Base-by-base conservation (phyloP, 768 basidiomycete genomes). In the Macrolepiota fuliginosa region DNA sequence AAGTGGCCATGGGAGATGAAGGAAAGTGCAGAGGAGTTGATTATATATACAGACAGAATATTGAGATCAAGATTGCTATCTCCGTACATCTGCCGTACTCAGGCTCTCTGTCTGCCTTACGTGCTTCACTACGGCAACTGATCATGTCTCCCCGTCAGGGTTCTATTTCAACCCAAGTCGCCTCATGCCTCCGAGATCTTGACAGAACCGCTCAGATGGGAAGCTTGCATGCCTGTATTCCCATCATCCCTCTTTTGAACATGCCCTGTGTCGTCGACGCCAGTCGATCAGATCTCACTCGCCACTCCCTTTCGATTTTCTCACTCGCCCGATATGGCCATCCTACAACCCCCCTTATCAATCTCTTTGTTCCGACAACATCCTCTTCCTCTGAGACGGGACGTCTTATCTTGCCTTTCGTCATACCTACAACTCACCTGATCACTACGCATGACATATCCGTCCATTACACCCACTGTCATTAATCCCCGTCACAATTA, bases 171-270 rank as follows among this genome's bases (percentile, higher is more conserved):
- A 62, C 62, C 45, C 62, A 67, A 62, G 57, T 71, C 66, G 57
- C 52, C 62, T 65, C 60, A 63, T 68, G 66, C 65, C 64, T 61
- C 59, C 62, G 58, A 54, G 58, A 63, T 63, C 62, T 60, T 75
- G 76, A 78, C 77, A 76, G 75, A 77, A 70, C 75, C 74, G 74
- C 71, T 71, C 70, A 74, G 68, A 70, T 72, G 69, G 70, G 73
- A 73, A 71, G 67, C 56, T 42, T 51, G 52, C 58, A 58, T 58
- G 54, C 54, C 56, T 58, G 62, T 55, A 62, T 60, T 61, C 58
- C 29, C 61, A 66, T 65, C 64, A 58, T 5, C 25, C 42, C 59
- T 25, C 47, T n/a, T 37, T 58, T 39, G 22, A 58, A 4, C 56
- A 45, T 49, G 42, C 56, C 56, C 56, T 58, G n/a, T n/a, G n/a